Conservation (phyloP, 2,329 filamentous ascomycete genomes). For the Akanthomyces dipterigenus region DNA sequence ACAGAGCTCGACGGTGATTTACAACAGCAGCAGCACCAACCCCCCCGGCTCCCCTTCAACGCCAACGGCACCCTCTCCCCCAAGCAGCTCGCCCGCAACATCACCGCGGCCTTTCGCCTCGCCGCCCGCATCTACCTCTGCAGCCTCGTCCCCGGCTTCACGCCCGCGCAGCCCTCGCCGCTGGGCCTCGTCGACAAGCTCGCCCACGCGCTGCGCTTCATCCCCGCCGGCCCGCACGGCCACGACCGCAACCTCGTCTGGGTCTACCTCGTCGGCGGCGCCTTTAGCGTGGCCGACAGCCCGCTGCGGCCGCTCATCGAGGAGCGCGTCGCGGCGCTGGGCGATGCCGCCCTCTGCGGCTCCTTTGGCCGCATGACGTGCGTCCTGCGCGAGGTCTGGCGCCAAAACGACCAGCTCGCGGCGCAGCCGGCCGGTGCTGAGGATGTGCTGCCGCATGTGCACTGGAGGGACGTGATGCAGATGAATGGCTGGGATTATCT, state of each 20-base stretch:
- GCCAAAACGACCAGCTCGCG: constrained; percentile 57
- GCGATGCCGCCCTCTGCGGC: constrained; percentile 70
- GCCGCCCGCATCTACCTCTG: constrained; percentile 96
- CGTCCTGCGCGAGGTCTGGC: constrained; percentile 79
- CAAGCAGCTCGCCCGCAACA: constrained; percentile 78
- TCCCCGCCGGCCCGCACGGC: constrained; percentile 73
- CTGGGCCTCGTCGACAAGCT: constrained; percentile 73
- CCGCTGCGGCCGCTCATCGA: constrained; percentile 72
- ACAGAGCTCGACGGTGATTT: constrained; percentile 55
- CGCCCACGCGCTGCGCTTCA: constrained; percentile 67
- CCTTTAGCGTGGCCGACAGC: constrained; percentile 65
- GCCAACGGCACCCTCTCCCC: constrained; percentile 70
- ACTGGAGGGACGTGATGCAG: constrained; percentile 93
- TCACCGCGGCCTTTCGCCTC: constrained; percentile 83
- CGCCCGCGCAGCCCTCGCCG: constrained; percentile 65
- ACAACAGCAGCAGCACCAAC: constrained; percentile 25
- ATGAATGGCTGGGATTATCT: constrained; percentile 89
- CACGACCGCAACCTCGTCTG: constrained; percentile 89
- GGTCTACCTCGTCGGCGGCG: constrained; percentile 85
- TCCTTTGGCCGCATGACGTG: constrained; percentile 78
- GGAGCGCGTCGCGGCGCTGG: constrained; percentile 66
- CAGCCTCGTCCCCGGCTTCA: constrained; percentile 85
- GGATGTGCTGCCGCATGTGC: constrained; percentile 58
- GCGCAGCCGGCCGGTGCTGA: constrained; percentile 30
- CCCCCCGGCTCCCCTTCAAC: constrained; percentile 54